Base-by-base conservation (phyloP, 2,329 filamentous ascomycete genomes). In the Teratosphaeria destructans region DNA sequence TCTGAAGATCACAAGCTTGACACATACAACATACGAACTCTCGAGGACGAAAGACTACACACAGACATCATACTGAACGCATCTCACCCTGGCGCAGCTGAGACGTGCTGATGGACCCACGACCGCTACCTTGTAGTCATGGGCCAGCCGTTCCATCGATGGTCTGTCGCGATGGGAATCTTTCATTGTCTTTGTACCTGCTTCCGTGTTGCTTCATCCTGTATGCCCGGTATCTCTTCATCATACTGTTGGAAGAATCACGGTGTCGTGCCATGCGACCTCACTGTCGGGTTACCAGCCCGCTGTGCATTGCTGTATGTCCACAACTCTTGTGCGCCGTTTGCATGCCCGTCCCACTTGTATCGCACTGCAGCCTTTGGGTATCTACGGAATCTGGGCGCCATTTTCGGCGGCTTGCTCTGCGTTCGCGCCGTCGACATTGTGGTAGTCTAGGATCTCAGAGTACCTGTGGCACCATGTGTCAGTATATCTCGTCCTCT, bases 381-480 rank as follows among this genome's bases (percentile, higher is more conserved):
- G 27, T 54, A 32, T 32, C 32, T 54, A 52, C 3, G 58, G 56
- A 57, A 52, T 37, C 37, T 27, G 23, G 39, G 37, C 43, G 10
- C 52, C 62, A 55, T 65, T 58, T 49, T 63, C 60, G 6, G 61
- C 66, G 12, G 63, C 64, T 26, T 55, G 34, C 47, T 64, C 66
- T 12, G 64, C 70, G 57, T 70, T 69, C n/a, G 67, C 66, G 29
- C 67, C 72, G 66, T 95, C 91, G 64, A 96, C 87, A 72, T 97
- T 96, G 78, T 97, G 94, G 77, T 96, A 97, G 76, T 97, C 92
- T 69, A 97, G 87, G 69, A 99, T 97, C 76, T 97, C 93, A 57
- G 92, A 96, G 81, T 97, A 97, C 91, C 92, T 96, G 72, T 57
- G 68, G 62, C 37, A 12, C 39, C 23, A 27, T 56, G 26, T 54